Conservation (phyloP, 2,329 filamentous ascomycete genomes). For the Paecilomyces variotii region DNA sequence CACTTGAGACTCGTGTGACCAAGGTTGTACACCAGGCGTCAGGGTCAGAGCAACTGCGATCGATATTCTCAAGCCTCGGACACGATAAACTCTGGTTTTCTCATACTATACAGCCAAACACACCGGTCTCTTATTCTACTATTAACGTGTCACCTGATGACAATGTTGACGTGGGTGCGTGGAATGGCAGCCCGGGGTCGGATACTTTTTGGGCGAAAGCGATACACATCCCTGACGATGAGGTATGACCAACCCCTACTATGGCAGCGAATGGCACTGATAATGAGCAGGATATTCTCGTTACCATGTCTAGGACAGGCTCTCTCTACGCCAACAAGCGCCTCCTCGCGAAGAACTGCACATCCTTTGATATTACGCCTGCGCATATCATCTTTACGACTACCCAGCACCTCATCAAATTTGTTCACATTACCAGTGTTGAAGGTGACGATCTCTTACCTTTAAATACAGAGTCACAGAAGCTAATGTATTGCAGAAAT, state of each 20-base stretch:
- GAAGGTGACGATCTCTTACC: constrained; percentile 46
- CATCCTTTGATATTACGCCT: constrained; percentile 75
- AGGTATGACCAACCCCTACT: constrained; percentile 20
- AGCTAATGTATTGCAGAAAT: constrained; percentile 49
- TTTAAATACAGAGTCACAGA: neutral
- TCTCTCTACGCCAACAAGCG: constrained; percentile 69
- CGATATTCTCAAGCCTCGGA: constrained; percentile 28
- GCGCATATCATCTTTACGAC: constrained; percentile 88
- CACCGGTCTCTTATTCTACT: constrained; percentile 23
- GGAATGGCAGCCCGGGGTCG: constrained; percentile 23
- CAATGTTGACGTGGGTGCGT: constrained; percentile 13
- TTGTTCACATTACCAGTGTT: constrained; percentile 67
- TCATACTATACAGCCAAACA: constrained; percentile 16
- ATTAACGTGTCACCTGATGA: constrained; percentile 13
- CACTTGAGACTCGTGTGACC: constrained; percentile 25
- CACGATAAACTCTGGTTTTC: constrained; percentile 32
- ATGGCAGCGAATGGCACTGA: constrained; percentile 8
- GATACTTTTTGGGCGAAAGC: constrained; percentile 33
- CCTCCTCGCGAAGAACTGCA: constrained; percentile 75
- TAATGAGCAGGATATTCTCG: constrained; percentile 36
- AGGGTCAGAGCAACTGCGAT: constrained; percentile 26
- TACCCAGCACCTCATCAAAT: constrained; percentile 85
- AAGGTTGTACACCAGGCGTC: constrained; percentile 21
- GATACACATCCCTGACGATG: constrained; percentile 28
- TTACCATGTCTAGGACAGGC: constrained; percentile 68